Percentiles rank a stretch among this genome's conserved stretches.
Conservation (phyloP, 2,329 filamentous ascomycete genomes). For the Spiromastix sp. region DNA sequence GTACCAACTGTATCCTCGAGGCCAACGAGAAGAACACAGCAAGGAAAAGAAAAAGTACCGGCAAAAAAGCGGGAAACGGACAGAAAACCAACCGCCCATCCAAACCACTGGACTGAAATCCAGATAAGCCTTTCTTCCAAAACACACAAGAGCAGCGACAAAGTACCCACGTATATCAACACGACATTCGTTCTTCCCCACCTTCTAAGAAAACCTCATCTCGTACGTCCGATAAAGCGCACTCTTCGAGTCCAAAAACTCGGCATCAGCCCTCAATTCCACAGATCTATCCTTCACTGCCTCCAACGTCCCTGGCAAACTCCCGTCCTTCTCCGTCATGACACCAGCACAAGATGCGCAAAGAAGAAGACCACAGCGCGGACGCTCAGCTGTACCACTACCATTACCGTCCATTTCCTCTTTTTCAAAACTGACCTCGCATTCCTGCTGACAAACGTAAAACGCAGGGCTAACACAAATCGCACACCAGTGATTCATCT, state of each 20-base stretch:
- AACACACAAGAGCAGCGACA: too few species aligned
- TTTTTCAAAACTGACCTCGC: constrained; percentile 6
- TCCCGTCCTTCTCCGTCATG: constrained; percentile 10
- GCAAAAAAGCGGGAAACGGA: too few species aligned
- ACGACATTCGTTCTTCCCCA: too few species aligned
- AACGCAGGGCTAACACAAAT: constrained; percentile 31
- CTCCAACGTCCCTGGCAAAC: constrained; percentile 14
- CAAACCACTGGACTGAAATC: too few species aligned
- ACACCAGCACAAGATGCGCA: constrained; percentile 18
- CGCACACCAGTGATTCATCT: constrained; percentile 26
- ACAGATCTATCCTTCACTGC: constrained; percentile 8
- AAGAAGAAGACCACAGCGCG: constrained; percentile 21
- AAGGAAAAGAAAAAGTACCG: too few species aligned
- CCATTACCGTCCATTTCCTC: not conserved
- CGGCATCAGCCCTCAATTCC: constrained; percentile 17
- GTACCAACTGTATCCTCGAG: too few species aligned
- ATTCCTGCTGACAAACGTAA: constrained; percentile 28
- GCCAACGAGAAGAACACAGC: too few species aligned
- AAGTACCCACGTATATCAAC: too few species aligned
- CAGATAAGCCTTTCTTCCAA: too few species aligned
- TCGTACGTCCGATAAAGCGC: constrained; percentile 11
- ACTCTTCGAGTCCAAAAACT: constrained; percentile 15
- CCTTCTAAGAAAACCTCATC: too few species aligned
- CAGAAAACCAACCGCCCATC: too few species aligned
- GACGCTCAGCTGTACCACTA: constrained; percentile 7